These are phyloP conservation scores for Lithocarpus polystachyus DNA, from an alignment of 306 rosid genomes.

Conservation along the genomic window DNA sequence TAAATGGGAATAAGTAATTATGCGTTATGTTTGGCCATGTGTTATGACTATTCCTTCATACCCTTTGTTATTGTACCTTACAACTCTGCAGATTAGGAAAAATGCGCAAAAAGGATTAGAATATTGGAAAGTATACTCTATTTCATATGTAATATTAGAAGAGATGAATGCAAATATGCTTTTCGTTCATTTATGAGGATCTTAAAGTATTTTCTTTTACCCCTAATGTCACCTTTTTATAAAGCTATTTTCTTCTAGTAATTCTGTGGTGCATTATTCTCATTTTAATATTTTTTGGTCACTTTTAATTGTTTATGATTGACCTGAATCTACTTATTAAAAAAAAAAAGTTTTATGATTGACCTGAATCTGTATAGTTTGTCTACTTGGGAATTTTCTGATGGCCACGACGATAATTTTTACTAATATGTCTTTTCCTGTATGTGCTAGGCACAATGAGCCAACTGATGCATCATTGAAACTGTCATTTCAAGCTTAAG, in stretches of 20 bases:
- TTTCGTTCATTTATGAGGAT: not conserved
- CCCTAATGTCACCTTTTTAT: not conserved
- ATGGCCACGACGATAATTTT: not conserved
- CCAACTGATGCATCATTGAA: conserved; percentile 27
- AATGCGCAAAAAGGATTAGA: not conserved
- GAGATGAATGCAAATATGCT: not conserved
- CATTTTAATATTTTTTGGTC: not conserved
- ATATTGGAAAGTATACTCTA: not conserved
- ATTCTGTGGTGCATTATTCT: not conserved
- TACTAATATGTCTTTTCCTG: not conserved
- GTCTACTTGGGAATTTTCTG: not conserved
- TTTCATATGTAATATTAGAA: not conserved
- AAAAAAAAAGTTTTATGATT: not conserved
- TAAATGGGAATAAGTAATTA: not conserved
- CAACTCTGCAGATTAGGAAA: not conserved
- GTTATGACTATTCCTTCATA: not conserved
- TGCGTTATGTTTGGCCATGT: not conserved
- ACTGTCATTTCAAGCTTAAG: conserved; percentile 38
- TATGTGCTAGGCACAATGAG: conserved; percentile 7
- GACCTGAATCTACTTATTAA: no score
- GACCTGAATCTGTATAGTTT: no score
- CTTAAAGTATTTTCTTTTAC: not conserved
- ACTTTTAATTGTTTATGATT: not conserved
- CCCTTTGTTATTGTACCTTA: not conserved
- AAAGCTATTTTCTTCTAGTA: not conserved